These are phyloP conservation scores for Sindora glabra DNA, from an alignment of 306 rosid genomes.

Conservation along the genomic window DNA sequence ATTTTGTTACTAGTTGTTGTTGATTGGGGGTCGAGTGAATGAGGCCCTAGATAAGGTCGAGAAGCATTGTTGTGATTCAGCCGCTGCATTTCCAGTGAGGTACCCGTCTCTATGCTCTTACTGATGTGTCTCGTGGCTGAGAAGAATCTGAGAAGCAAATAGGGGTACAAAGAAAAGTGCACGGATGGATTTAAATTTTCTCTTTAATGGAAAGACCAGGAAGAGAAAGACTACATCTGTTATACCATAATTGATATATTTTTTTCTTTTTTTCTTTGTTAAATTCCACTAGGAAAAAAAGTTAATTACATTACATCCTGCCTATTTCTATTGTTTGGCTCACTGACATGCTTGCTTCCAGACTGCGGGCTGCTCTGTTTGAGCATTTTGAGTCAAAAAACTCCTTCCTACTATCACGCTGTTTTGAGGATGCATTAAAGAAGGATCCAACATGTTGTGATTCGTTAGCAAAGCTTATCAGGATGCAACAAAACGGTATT, in stretches of 20 bases:
- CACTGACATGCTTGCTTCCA: slow-evolving; percentile 21
- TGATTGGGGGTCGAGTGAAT: slow-evolving; percentile 63
- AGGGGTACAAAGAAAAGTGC: background rate
- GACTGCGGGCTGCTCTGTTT: slow-evolving; percentile 52
- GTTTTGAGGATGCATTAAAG: slow-evolving; percentile 58
- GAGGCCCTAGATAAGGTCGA: slow-evolving; percentile 49
- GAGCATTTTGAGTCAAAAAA: slow-evolving; percentile 47
- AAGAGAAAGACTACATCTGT: background rate
- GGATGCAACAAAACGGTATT: slow-evolving; percentile 61
- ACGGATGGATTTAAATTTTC: background rate
- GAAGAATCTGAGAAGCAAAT: background rate
- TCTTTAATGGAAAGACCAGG: background rate
- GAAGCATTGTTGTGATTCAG: slow-evolving; percentile 35
- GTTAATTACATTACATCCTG: background rate
- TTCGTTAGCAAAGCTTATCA: slow-evolving; percentile 65
- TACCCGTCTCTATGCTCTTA: slow-evolving; percentile 18
- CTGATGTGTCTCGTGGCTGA: background rate
- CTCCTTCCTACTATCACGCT: slow-evolving; percentile 22
- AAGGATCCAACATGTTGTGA: slow-evolving; percentile 64
- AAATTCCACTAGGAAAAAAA: background rate
- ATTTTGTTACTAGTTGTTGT: slow-evolving; percentile 44
- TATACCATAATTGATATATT: background rate
- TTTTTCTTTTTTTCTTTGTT: too few species aligned
- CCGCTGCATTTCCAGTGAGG: slow-evolving; percentile 48
- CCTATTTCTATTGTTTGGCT: background rate